Base-by-base conservation (phyloP, 2,329 filamentous ascomycete species). In the Ophiocordyceps camponoti-saundersi region DNA sequence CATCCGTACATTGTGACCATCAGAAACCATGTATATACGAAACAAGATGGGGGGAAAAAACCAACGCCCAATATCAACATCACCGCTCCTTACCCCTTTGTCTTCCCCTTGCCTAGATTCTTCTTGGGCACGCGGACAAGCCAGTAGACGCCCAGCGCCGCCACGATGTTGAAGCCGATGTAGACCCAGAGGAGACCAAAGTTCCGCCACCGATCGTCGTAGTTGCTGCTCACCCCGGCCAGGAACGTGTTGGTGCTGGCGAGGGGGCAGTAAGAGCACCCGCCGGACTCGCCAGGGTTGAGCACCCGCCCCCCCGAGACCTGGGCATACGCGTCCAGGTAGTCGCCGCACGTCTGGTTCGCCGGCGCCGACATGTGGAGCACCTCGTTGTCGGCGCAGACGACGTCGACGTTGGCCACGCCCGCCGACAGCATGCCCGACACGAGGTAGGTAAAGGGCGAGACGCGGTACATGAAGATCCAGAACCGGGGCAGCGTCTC, bases 361-460 rank as follows among this genome's bases (percentile, higher is more conserved):
- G 60, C 49, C 0, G 75, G 70, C 0, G 86, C 80, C 11, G 75
- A 61, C 56, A 95, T 81, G n/a, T 64, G 59, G 21, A 85, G 67
- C 50, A 76, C 71, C 60, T 95, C 88, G 57, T 82, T 84, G 6
- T 60, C 52, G 0, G 83, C 76, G 61, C 88, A 95, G 0, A 59
- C 53, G 30, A 90, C 78, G 0, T 64, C 44, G 0, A 76, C 77
- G 55, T 82, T 80, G 40, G 83, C 82, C 6, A 94, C 66, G 3
- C 77, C 85, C 0, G 75, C 75, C 0, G 80, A 73, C 0, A 90
- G 61, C 66, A 94, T 79, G 21, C 80, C 84, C 11, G 74, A 73
- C 23, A 90, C 77, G 16, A 92, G 67, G 59, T 94, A 95, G 0
- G 83, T 89, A 55, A 95, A 84, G 0, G 88, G 87, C 0, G 81